phyloP scores from a whole-genome alignment of 2,329 filamentous ascomycete genomes.

The Pseudopithomyces chartarum region DNA sequence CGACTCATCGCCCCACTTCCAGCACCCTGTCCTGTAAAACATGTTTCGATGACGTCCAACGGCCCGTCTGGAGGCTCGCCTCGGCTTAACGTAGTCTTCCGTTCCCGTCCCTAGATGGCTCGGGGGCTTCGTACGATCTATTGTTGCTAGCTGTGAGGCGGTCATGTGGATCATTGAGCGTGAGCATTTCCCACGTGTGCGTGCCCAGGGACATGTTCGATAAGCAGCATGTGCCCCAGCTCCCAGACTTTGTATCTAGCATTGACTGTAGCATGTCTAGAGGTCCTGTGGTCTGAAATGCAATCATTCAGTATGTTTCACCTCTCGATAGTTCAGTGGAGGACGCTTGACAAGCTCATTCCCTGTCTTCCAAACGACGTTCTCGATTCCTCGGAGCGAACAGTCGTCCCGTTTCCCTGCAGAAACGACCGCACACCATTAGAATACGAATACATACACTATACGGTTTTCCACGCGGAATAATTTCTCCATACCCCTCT shows the following conservation, averaged over 20 bases:
- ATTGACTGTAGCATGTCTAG: too few relatives aligned
- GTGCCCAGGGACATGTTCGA: too few relatives aligned
- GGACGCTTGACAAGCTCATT: too few relatives aligned
- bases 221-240: too few relatives aligned
- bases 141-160: neutral
- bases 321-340: too few relatives aligned
- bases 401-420: neutral
- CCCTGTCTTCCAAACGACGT: too few relatives aligned
- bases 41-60: conserved; percentile 1
- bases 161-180: neutral
- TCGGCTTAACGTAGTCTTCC: neutral
- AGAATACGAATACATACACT: neutral
- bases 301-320: too few relatives aligned
- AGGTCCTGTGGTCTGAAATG: too few relatives aligned
- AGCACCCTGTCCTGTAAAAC: neutral
- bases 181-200: neutral
- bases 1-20: neutral
- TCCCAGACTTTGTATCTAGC: too few relatives aligned
- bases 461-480: neutral
- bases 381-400: too few relatives aligned
- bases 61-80: neutral
- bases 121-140: neutral
- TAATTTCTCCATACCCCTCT: conserved; percentile 5
- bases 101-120: neutral
- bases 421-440: neutral